Evolutionary conservation across 73 alveolate genomes (phyloP).

Genomic region (Effrenium voratum): DNA sequence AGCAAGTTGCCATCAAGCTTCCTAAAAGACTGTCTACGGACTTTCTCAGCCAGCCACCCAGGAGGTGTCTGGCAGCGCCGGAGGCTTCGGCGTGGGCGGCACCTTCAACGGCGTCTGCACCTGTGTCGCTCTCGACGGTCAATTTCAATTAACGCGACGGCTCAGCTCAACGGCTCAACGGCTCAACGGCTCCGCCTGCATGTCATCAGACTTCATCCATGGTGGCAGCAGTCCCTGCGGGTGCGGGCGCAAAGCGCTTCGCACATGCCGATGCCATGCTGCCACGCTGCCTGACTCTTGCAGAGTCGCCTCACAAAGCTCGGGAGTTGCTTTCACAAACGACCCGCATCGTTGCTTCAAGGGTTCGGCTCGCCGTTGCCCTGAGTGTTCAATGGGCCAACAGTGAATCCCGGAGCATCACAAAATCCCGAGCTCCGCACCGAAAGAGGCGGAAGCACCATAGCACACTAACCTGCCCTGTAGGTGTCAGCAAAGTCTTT

Average conservation of each 20-base stretch:
- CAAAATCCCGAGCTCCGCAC: no score
- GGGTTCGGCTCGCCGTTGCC: neutral
- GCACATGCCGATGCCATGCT: neutral
- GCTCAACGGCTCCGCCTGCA: neutral
- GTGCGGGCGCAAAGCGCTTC: neutral
- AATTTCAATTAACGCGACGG: neutral
- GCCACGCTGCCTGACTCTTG: no score
- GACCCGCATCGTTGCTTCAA: neutral
- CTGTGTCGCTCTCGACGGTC: neutral
- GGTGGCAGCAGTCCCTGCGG: neutral
- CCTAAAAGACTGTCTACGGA: neutral
- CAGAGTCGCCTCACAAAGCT: no score
- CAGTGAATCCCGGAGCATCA: neutral
- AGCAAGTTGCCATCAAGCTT: neutral
- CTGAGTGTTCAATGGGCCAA: neutral
- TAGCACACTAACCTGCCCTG: no score
- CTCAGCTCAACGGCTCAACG: neutral
- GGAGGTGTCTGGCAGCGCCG: neutral
- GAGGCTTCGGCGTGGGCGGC: neutral
- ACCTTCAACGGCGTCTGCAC: neutral
- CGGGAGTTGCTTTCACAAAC: neutral
- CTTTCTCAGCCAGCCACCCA: neutral
- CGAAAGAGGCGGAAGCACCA: no score
- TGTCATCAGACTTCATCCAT: neutral
- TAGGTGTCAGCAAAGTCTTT: no score